phyloP scores from a whole-genome alignment of 2,329 filamentous ascomycete species.

The Colletotrichum karsti region DNA sequence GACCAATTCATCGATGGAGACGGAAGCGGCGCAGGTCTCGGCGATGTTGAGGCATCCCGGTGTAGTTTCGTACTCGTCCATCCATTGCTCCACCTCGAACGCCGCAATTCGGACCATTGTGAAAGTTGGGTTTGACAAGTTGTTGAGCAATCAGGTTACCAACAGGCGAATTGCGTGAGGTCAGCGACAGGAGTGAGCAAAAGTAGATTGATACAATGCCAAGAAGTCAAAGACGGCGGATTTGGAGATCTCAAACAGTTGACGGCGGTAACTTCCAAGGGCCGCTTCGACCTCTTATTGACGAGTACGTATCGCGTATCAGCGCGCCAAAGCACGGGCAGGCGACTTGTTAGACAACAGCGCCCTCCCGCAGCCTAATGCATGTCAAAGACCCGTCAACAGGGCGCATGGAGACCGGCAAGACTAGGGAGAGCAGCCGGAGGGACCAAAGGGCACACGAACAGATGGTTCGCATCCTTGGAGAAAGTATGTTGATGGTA shows the following conservation, averaged over 20 bases:
- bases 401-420: constrained; percentile 2
- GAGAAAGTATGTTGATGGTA: background rate
- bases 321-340: constrained; percentile 1
- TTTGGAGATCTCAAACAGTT: constrained; percentile 13
- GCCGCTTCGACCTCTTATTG: background rate
- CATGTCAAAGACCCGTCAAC: constrained; percentile 20
- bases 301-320: background rate
- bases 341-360: background rate
- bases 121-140: background rate
- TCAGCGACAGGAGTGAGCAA: background rate
- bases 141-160: background rate
- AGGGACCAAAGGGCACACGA: background rate
- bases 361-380: background rate
- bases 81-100: constrained; percentile 79
- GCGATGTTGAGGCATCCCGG: constrained; percentile 74
- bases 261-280: background rate
- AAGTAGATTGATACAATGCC: constrained; percentile 19
- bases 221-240: background rate
- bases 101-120: constrained; percentile 41
- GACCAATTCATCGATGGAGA: constrained; percentile 75
- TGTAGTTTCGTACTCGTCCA: constrained; percentile 67
- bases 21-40: constrained; percentile 80
- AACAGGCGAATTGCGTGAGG: too few species aligned
- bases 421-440: background rate
- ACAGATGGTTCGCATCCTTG: background rate